Conservation (phyloP, 495 filamentous ascomycete genomes). For the Penicillium verhagenii region DNA sequence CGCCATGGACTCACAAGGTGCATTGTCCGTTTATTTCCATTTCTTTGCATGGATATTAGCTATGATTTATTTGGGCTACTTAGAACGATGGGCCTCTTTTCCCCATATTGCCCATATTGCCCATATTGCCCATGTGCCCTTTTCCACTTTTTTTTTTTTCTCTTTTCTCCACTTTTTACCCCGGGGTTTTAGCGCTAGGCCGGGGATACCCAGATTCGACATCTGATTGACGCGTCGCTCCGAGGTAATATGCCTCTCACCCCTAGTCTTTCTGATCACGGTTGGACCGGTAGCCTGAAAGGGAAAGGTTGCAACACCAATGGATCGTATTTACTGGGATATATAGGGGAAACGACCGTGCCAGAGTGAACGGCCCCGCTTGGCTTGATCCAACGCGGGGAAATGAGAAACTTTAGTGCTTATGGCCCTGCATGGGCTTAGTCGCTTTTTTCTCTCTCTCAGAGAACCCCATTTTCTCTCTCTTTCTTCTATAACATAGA, state of each 20-base stretch:
- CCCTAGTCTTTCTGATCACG: not conserved
- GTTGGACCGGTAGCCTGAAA: not conserved
- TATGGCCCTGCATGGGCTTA: not conserved
- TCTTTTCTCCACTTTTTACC: not conserved
- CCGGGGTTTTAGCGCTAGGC: not conserved
- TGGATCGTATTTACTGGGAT: not conserved
- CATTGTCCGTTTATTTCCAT: not conserved
- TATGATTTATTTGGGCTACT: not conserved
- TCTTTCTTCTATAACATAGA: too few relatives aligned
- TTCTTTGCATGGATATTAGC: not conserved
- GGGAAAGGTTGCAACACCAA: not conserved
- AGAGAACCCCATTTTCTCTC: too few relatives aligned
- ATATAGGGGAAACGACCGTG: not conserved
- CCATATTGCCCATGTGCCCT: too few relatives aligned
- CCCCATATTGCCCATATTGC: too few relatives aligned
- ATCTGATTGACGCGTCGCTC: not conserved
- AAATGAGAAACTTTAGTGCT: constrained; percentile 8
- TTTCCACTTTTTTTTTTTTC: not conserved
- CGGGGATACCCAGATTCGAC: not conserved
- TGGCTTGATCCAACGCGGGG: constrained; percentile 5
- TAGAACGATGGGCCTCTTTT: too few relatives aligned
- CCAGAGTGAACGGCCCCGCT: not conserved
- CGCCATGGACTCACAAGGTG: not conserved
- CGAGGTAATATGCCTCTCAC: not conserved
- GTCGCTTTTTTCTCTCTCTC: too few relatives aligned